Conservation (phyloP, 176 grass and related monocot species). For the Musa troglodytarum region DNA sequence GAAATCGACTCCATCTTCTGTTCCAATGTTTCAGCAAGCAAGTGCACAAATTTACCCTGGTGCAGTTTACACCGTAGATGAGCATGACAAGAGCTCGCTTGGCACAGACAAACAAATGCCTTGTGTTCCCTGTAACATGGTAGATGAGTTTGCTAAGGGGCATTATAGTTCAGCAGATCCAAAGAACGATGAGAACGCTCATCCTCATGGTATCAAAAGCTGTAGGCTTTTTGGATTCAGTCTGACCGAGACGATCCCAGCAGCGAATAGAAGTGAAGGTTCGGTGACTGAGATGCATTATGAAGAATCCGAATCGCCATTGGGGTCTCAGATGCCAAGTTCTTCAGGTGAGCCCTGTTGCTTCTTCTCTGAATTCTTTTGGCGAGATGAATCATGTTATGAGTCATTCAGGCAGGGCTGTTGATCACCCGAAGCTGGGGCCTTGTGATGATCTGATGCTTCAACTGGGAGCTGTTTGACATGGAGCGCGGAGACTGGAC, state of each 20-base stretch:
- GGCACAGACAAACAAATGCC: too few relatives aligned
- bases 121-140: too few relatives aligned
- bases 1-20: constrained; percentile 50
- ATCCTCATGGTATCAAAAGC: constrained; percentile 19
- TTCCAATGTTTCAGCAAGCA: constrained; percentile 40
- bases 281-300: background rate
- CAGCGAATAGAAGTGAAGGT: constrained; percentile 19
- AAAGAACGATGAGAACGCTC: background rate
- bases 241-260: constrained; percentile 33
- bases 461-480: background rate
- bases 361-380: too few relatives aligned
- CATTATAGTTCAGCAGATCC: background rate
- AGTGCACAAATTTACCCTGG: constrained; percentile 16
- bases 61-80: constrained; percentile 8
- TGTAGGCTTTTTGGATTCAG: constrained; percentile 68
- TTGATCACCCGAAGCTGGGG: background rate
- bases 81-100: constrained; percentile 12
- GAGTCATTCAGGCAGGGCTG: background rate
- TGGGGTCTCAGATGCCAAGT: too few relatives aligned
- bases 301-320: background rate
- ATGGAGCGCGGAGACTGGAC: background rate
- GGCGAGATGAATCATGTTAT: too few relatives aligned
- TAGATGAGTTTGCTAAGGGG: too few relatives aligned
- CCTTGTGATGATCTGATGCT: background rate
- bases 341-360: too few relatives aligned